Evolutionary conservation across 139 green algal genomes (phyloP).

Genomic region (Cymbomonas tetramitiformis): DNA sequence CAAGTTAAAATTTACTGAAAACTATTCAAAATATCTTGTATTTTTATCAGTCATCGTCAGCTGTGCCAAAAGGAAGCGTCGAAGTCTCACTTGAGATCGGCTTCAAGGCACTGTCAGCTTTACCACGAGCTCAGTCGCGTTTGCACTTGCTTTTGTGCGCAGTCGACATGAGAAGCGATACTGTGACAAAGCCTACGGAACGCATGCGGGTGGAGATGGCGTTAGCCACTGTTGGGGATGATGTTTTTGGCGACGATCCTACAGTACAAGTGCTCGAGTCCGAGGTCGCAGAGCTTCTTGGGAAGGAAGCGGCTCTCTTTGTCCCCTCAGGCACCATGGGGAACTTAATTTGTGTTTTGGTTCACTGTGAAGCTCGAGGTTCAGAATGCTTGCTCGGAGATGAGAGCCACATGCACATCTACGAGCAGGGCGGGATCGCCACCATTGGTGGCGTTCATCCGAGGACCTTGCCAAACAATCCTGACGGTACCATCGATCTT

Average conservation of each 20-base stretch:
- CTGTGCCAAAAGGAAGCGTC: too few species aligned
- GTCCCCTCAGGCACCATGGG: slow-evolving; percentile 58
- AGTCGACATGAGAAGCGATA: slow-evolving; percentile 51
- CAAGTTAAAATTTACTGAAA: too few species aligned
- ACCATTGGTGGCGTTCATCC: slow-evolving; percentile 27
- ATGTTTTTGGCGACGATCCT: slow-evolving; percentile 61
- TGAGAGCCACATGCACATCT: slow-evolving; percentile 29
- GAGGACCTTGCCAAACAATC: slow-evolving; percentile 25
- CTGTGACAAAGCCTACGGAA: slow-evolving; percentile 46
- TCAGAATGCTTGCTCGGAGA: slow-evolving; percentile 28
- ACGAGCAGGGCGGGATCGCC: slow-evolving; percentile 32
- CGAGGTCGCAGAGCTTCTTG: slow-evolving; percentile 37
- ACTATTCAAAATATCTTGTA: too few species aligned
- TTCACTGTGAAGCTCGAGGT: slow-evolving; percentile 28
- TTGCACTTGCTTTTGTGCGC: too few species aligned
- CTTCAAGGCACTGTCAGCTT: too few species aligned
- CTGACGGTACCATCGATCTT: slow-evolving; percentile 35
- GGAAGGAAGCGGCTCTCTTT: slow-evolving; percentile 55
- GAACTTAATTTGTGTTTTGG: slow-evolving; percentile 50
- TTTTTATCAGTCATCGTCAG: too few species aligned
- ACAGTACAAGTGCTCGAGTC: slow-evolving; percentile 44
- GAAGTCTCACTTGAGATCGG: too few species aligned
- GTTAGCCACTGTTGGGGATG: slow-evolving; percentile 47
- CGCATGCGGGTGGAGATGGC: slow-evolving; percentile 45
- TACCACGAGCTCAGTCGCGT: too few species aligned